Evolutionary conservation across 2,329 filamentous ascomycete species (phyloP).

Genomic region (Exophiala sideris): DNA sequence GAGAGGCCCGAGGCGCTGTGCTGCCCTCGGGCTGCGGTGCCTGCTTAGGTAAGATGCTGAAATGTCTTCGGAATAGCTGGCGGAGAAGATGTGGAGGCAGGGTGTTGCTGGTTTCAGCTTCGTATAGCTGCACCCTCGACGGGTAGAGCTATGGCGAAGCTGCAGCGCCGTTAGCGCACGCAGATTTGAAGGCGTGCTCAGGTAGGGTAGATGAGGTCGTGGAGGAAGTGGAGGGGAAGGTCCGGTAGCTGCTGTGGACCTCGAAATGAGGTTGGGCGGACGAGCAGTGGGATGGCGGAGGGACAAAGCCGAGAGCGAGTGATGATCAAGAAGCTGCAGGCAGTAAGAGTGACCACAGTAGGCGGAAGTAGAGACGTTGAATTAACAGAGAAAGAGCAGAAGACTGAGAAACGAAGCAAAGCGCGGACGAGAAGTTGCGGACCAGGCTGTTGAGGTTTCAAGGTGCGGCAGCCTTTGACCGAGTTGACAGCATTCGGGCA

Average conservation of each 20-base stretch:
- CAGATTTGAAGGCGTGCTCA: conserved; percentile 5
- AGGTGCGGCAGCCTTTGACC: neutral
- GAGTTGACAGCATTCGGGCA: neutral
- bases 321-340: too few species aligned
- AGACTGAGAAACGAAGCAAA: neutral
- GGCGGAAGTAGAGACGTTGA: too few species aligned
- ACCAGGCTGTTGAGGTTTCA: conserved; percentile 2
- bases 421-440: neutral
- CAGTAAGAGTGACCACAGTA: too few species aligned
- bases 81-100: conserved; percentile 14
- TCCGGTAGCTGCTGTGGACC: conserved; percentile 1
- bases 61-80: conserved; percentile 1
- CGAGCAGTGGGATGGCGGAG: too few species aligned
- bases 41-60: conserved; percentile 10
- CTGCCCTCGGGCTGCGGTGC: conserved; percentile 22
- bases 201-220: neutral
- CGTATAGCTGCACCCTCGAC: conserved; percentile 14
- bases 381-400: neutral
- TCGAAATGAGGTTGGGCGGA: conserved; percentile 5
- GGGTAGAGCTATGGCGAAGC: conserved; percentile 23
- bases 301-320: too few species aligned
- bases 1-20: conserved; percentile 19
- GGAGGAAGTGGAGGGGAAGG: neutral
- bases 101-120: conserved; percentile 16
- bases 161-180: conserved; percentile 24